Evolutionary conservation across 2,329 filamentous ascomycete species (phyloP), one percentile per base, ranked within the genome.

Genomic region (Myriosclerotinia duriaeana): DNA sequence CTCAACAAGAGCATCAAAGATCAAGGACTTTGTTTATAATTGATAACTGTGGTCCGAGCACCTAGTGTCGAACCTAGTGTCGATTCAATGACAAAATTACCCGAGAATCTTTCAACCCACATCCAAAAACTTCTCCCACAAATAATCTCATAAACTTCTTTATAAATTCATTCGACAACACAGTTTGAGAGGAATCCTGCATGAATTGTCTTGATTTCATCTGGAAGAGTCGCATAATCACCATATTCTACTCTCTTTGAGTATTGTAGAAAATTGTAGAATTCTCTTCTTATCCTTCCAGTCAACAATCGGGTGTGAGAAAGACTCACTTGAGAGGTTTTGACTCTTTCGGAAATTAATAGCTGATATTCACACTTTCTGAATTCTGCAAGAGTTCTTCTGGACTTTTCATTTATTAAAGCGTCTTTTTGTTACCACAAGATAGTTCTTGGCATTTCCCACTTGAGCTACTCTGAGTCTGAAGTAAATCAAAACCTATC

Each of bases 261-360:
- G 15, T n/a, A 8, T 20, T 36, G 30, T 9, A 36, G 9, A 11
- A 11, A 11, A 11, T 34, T 53, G 3, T 34, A 34, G 30, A 34
- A 4, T 34, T n/a, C 15, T 7, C n/a, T 40, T 40, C 2, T 26
- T 0, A 14, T 36, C 36, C 14, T n/a, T 15, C 42, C 14, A 42
- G 0, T 9, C 26, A 14, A 26, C 36, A 42, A n/a, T 5, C n/a
- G 11, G 14, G 3, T 12, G 2, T 1, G 1, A 17, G 36, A 2
- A 26, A 17, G 5, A 14, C 2, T 11, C 9, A 50, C n/a, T n/a
- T 20, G 44, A n/a, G 8, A 20, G n/a, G 44, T 1, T 2, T n/a
- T 17, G 42, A 17, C n/a, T 48, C n/a, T 15, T 4, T 20, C 0
- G 2, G 2, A 14, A 34, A n/a, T 5, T 1, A 0, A 14, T 7